These are phyloP conservation scores for Cercospora brassicicola DNA, from an alignment of 2,329 filamentous ascomycete genomes.

Conservation along the genomic window DNA sequence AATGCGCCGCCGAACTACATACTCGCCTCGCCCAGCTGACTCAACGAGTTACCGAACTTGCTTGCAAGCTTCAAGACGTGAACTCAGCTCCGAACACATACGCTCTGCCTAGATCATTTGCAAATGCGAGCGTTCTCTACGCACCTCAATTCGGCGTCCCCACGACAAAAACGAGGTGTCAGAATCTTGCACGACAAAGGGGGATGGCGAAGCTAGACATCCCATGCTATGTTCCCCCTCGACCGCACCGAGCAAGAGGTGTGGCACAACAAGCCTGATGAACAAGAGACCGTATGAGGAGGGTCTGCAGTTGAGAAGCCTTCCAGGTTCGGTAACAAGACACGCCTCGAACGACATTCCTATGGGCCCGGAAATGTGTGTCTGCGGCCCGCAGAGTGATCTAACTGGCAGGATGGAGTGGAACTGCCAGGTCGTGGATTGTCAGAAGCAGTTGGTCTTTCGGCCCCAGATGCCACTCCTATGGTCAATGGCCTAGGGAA, in stretches of 20 bases:
- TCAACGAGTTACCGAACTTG: neutral
- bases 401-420: neutral
- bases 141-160: neutral
- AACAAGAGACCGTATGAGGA: neutral
- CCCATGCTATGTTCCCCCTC: neutral
- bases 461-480: neutral
- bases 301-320: neutral
- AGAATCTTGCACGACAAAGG: neutral
- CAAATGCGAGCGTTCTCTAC: neutral
- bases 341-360: neutral
- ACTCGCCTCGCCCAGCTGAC: conserved; percentile 3
- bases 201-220: conserved; percentile 3
- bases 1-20: conserved; percentile 1
- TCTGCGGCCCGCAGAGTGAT: neutral
- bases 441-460: neutral
- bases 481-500: neutral
- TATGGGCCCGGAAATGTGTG: neutral
- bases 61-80: neutral
- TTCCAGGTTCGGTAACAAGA: neutral
- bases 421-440: neutral
- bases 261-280: neutral
- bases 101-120: neutral
- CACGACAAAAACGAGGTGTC: neutral
- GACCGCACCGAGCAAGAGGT: neutral
- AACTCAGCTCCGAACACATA: neutral